A percentile compares a stretch with the other conserved stretches of the same genome.
phyloP scores from a whole-genome alignment of 2,329 filamentous ascomycete species.

The Botrytis porri region DNA sequence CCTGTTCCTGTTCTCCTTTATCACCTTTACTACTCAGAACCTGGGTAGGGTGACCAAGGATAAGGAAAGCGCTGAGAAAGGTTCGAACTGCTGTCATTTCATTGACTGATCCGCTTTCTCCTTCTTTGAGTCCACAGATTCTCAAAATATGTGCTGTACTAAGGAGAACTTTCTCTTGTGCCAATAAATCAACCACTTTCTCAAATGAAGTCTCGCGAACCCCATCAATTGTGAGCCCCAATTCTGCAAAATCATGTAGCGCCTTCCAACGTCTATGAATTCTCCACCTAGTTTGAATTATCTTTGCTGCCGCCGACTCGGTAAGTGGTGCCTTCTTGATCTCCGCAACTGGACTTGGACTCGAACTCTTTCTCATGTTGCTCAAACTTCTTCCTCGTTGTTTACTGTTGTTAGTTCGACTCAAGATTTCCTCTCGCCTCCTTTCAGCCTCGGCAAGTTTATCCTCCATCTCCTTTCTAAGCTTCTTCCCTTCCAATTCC shows the following conservation, averaged over 20 bases:
- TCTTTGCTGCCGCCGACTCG: conserved; percentile 59
- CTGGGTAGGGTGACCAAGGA: conserved; percentile 73
- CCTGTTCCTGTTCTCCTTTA: conserved; percentile 56
- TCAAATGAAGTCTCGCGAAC: conserved; percentile 72
- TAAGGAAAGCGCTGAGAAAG: conserved; percentile 77
- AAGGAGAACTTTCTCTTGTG: conserved; percentile 62
- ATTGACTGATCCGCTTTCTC: conserved; percentile 57
- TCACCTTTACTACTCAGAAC: conserved; percentile 72
- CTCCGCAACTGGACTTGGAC: conserved; percentile 49
- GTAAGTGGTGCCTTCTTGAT: conserved; percentile 43
- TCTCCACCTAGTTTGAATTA: conserved; percentile 71
- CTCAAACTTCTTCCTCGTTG: conserved; percentile 55
- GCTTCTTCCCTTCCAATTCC: conserved; percentile 67
- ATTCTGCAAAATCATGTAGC: conserved; percentile 62
- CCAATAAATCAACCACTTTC: conserved; percentile 66
- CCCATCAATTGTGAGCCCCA: conserved; percentile 67
- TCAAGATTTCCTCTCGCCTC: conserved; percentile 63
- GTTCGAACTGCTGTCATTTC: conserved; percentile 71
- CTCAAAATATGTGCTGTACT: conserved; percentile 65
- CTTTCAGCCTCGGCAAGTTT: conserved; percentile 73
- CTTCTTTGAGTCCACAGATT: conserved; percentile 67
- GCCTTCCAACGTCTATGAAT: conserved; percentile 54
- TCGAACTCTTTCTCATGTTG: conserved; percentile 49
- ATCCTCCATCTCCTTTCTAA: conserved; percentile 75
- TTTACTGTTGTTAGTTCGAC: conserved; percentile 49